Evolutionary conservation across 148 eudicot species (phyloP), one percentile per base, ranked within the genome.

Genomic region (Camellia granthamiana): DNA sequence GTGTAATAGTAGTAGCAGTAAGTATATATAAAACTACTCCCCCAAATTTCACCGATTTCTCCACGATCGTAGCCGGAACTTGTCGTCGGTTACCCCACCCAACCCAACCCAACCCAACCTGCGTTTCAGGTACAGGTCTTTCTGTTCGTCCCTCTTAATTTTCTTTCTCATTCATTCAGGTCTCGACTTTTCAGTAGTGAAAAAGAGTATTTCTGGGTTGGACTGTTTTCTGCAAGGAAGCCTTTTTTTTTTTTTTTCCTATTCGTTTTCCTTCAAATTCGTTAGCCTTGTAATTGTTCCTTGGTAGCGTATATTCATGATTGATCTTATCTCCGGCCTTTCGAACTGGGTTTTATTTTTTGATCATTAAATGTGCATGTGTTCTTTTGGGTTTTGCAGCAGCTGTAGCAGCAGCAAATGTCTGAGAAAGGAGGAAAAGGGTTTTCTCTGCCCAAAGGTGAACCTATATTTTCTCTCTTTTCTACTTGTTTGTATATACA

Each of bases 401-500:
- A 21, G 38, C 38, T 0, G 0, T 21, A 38, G 52, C 23, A 68
- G 47, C 64, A 54, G 52, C 13, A 68, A 55, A 84, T 81, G 87
- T 58, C 80, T 2, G 87, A 84, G 23, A 84, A 81, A 69, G 87
- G 80, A 71, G 84, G 81, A 77, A 77, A 82, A 47, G 86, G 86
- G 58, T 69, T 60, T 65, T 69, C 79, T 6, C 8, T 69, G 16
- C 42, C 85, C 67, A 83, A 83, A 69, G 77, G 82, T 46, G 86
- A 75, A 38, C 38, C 38, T 30, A 84, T 77, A 69, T 74, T 84
- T 75, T 72, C 84, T 78, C 79, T 78, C 56, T 81, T 78, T 62
- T 61, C 87, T 60, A 61, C 84, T 44, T 80, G 87, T 84, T 74
- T 56, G 41, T 23, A 47, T 71, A 1, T 23, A 2, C 42, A 61